Conservation (phyloP, 768 basidiomycete genomes). For the Vishniacozyma victoriae region DNA sequence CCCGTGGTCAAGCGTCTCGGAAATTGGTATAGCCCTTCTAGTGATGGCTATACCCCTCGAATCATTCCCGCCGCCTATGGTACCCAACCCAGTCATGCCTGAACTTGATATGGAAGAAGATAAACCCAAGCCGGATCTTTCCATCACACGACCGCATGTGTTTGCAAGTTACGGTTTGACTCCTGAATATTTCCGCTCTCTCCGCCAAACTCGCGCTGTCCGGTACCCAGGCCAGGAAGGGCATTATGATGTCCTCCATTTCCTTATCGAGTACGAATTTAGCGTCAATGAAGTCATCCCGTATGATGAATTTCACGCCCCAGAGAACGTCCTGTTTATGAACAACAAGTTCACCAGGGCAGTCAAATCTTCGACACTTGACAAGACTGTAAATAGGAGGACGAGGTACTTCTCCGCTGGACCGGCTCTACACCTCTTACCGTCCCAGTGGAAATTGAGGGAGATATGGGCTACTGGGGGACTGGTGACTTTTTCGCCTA, state of each 20-base stretch:
- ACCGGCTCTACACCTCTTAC: background rate
- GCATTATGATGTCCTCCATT: background rate
- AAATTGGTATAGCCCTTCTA: background rate
- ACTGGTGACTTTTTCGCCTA: conserved; percentile 32
- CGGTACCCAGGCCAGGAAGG: background rate
- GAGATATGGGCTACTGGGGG: conserved; percentile 12
- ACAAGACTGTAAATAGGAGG: background rate
- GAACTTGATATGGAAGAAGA: background rate
- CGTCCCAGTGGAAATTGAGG: background rate
- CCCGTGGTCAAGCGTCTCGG: too few relatives aligned
- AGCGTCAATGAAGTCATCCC: background rate
- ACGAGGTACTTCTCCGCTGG: background rate
- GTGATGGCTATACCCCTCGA: background rate
- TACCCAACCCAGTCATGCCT: background rate
- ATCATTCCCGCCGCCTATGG: background rate
- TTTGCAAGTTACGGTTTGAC: background rate
- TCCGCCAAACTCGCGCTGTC: background rate
- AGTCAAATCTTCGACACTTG: background rate
- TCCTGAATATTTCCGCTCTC: background rate
- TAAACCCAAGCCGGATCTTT: background rate
- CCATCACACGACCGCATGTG: background rate
- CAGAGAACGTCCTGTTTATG: background rate
- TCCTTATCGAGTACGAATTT: background rate
- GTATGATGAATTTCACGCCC: background rate
- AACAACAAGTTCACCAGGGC: background rate